phyloP scores from a whole-genome alignment of 1,284 basidiomycete species.

The Anthracocystis setariae region DNA sequence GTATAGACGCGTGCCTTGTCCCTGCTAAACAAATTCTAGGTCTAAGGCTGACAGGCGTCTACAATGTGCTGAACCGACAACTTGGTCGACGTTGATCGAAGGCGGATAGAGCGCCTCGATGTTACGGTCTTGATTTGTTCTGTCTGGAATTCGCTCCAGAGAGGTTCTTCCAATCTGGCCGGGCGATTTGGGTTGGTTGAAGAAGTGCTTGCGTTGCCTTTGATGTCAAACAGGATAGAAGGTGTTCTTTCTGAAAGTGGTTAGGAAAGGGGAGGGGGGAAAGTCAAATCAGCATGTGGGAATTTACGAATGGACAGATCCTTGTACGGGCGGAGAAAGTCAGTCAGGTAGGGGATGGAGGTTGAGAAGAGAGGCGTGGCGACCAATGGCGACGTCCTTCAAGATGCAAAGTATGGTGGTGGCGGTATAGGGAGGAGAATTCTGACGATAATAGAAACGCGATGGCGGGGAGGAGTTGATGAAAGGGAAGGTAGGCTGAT shows the following conservation, averaged over 20 bases:
- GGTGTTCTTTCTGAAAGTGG: not conserved
- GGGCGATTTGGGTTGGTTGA: too few species aligned
- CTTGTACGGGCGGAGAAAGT: conserved; percentile 1
- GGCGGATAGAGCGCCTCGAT: too few species aligned
- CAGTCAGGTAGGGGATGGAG: not conserved
- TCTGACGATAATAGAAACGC: not conserved
- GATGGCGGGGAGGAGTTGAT: not conserved
- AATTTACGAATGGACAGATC: not conserved
- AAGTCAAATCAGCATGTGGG: not conserved
- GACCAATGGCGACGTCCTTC: conserved; percentile 4
- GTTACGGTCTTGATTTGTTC: too few species aligned
- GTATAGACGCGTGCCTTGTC: conserved; percentile 26
- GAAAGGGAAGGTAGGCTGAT: not conserved
- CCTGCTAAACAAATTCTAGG: conserved; percentile 25
- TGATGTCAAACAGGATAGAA: too few species aligned
- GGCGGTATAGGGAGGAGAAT: not conserved
- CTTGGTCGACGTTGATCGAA: not conserved
- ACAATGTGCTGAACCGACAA: not conserved
- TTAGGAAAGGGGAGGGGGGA: not conserved
- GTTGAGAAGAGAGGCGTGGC: not conserved
- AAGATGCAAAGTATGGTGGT: not conserved
- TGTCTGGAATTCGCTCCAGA: too few species aligned
- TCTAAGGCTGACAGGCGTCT: conserved; percentile 25
- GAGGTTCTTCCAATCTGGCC: too few species aligned
- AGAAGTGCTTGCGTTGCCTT: too few species aligned